phyloP scores from a whole-genome alignment of 2,329 filamentous ascomycete species.

The Alternaria ethzedia region DNA sequence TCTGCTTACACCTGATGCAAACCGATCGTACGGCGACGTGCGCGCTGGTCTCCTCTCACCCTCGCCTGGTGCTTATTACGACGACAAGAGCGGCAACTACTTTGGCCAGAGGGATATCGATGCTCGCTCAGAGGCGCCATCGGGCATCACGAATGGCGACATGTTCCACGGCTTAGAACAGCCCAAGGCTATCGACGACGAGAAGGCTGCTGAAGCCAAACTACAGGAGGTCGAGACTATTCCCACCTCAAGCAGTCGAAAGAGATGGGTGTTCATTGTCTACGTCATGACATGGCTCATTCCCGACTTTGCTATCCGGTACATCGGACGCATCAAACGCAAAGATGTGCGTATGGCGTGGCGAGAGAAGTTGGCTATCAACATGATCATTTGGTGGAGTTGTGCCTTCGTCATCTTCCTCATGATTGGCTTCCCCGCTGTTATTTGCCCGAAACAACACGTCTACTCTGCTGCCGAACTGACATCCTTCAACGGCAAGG shows the following conservation, averaged over 20 bases:
- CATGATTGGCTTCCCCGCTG: conserved; percentile 81
- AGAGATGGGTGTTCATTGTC: conserved; percentile 87
- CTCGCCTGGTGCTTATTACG: conserved; percentile 67
- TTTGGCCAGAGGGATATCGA: conserved; percentile 83
- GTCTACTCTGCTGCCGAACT: conserved; percentile 84
- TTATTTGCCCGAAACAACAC: conserved; percentile 91
- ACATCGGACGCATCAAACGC: conserved; percentile 82
- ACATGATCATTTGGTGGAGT: conserved; percentile 92
- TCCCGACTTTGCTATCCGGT: conserved; percentile 81
- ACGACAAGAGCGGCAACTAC: conserved; percentile 82
- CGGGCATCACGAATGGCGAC: conserved; percentile 85
- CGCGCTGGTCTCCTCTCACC: conserved; percentile 62
- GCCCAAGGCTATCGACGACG: conserved; percentile 89
- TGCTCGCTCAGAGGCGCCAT: conserved; percentile 88
- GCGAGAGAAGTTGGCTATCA: conserved; percentile 98
- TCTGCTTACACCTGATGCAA: conserved; percentile 62
- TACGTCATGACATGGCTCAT: conserved; percentile 85
- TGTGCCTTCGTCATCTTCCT: conserved; percentile 84
- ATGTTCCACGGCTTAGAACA: conserved; percentile 99
- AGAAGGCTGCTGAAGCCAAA: conserved; percentile 90
- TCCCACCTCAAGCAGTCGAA: conserved; percentile 77
- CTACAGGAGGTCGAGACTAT: conserved; percentile 90
- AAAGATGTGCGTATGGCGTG: conserved; percentile 93
- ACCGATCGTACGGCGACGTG: conserved; percentile 63
- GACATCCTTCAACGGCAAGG: conserved; percentile 73